Conservation (phyloP, 108 stramenopile species). For the Nitzschia inconspicua region DNA sequence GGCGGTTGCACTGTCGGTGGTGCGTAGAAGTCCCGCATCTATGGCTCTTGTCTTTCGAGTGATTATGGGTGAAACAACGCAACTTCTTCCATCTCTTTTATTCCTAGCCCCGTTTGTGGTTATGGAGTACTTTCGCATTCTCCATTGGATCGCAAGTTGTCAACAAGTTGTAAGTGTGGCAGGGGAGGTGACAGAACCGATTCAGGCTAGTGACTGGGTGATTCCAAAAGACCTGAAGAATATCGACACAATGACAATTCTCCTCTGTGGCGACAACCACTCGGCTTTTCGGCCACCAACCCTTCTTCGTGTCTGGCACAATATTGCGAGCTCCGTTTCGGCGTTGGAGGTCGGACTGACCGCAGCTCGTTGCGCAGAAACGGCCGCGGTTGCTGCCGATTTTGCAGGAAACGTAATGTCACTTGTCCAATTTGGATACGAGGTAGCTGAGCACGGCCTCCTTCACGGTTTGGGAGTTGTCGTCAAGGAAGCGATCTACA, state of each 20-base stretch:
- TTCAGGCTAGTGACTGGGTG: not conserved
- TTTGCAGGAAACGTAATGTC: slow-evolving; percentile 40
- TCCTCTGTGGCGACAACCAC: slow-evolving; percentile 26
- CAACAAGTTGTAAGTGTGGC: not conserved
- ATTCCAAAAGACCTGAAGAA: slow-evolving; percentile 13
- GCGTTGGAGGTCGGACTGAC: slow-evolving; percentile 41
- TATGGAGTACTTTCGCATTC: slow-evolving; percentile 26
- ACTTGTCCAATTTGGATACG: slow-evolving; percentile 29
- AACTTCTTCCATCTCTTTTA: slow-evolving; percentile 1
- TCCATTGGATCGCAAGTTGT: slow-evolving; percentile 25
- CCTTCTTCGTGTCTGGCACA: slow-evolving; percentile 32
- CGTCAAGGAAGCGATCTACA: slow-evolving; percentile 13
- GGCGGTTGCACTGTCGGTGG: slow-evolving; percentile 19
- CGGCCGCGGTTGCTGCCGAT: slow-evolving; percentile 35
- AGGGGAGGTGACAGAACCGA: not conserved
- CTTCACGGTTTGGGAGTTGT: slow-evolving; percentile 26
- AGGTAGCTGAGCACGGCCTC: slow-evolving; percentile 26
- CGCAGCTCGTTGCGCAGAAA: slow-evolving; percentile 39
- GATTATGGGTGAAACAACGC: not conserved
- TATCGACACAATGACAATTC: slow-evolving; percentile 35
- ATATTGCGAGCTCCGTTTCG: slow-evolving; percentile 31
- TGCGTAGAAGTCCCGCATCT: slow-evolving; percentile 35
- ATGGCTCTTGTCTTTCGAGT: slow-evolving; percentile 15
- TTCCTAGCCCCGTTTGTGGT: slow-evolving; percentile 28
- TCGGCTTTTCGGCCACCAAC: slow-evolving; percentile 11